phyloP scores from a whole-genome alignment of 345 rosid genomes.

The Rhodomyrtus tomentosa region DNA sequence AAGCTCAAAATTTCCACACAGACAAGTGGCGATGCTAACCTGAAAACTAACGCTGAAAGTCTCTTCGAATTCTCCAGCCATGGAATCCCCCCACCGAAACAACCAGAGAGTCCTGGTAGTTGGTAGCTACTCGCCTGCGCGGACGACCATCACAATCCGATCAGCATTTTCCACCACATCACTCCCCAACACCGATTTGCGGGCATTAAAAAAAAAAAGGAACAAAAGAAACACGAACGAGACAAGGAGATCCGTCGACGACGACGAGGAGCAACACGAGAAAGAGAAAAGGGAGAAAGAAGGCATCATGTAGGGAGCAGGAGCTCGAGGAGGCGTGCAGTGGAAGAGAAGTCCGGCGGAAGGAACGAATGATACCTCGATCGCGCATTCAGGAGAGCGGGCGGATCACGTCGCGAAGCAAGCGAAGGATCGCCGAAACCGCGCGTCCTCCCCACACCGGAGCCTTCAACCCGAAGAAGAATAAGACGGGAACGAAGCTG shows the following conservation, averaged over 20 bases:
- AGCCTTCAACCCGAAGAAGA: neutral
- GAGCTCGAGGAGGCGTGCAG: neutral
- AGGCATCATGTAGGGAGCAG: neutral
- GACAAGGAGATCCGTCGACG: neutral
- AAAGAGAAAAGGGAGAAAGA: neutral
- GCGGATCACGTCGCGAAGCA: neutral
- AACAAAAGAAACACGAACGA: neutral
- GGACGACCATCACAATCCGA: neutral
- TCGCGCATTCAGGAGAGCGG: neutral
- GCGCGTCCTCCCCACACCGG: neutral
- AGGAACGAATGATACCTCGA: constrained; percentile 6
- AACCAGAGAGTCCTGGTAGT: neutral
- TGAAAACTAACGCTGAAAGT: constrained; percentile 46
- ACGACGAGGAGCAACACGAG: neutral
- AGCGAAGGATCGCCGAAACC: neutral
- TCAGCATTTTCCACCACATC: neutral
- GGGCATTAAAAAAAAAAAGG: neutral
- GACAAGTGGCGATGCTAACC: constrained; percentile 15
- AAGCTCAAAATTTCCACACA: neutral
- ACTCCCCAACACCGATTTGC: neutral
- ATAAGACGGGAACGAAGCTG: neutral
- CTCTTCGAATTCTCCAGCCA: constrained; percentile 67
- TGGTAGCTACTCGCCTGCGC: neutral
- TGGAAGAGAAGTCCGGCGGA: neutral
- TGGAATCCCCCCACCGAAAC: constrained; percentile 2